These are phyloP conservation scores for Trichaptum fuscoviolaceum DNA, from an alignment of 768 basidiomycete species.

Conservation along the genomic window DNA sequence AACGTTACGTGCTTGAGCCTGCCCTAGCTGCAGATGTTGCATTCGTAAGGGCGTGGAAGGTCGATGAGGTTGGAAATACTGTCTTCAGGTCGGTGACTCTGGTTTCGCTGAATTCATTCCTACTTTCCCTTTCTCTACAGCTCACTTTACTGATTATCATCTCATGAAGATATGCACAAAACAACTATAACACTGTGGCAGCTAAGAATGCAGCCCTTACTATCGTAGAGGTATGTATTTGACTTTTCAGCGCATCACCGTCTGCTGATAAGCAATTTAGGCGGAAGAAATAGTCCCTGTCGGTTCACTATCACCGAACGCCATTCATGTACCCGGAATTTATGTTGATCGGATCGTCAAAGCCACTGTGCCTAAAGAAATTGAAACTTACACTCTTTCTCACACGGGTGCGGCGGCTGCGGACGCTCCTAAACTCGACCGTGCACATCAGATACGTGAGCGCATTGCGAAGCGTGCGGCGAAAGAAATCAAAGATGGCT, in stretches of 20 bases:
- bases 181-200: conserved; percentile 87
- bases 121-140: neutral
- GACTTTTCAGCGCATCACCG: conserved; percentile 4
- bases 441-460: conserved; percentile 22
- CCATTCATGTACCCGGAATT: conserved; percentile 78
- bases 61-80: conserved; percentile 85
- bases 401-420: conserved; percentile 5
- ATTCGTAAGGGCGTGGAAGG: conserved; percentile 88
- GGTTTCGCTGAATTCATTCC: neutral
- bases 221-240: conserved; percentile 66
- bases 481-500: conserved; percentile 84
- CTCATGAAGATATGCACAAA: conserved; percentile 63
- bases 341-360: conserved; percentile 87
- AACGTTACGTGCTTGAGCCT: conserved; percentile 75
- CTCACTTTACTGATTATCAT: conserved; percentile 3
- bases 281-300: conserved; percentile 87
- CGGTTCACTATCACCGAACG: conserved; percentile 74
- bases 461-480: conserved; percentile 84
- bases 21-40: conserved; percentile 79
- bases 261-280: conserved; percentile 30
- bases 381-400: conserved; percentile 65
- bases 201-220: conserved; percentile 85
- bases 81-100: conserved; percentile 65
- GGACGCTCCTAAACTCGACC: conserved; percentile 8
- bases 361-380: conserved; percentile 68